Evolutionary conservation across 2,329 filamentous ascomycete species (phyloP).

Genomic region (Pseudodiploospora longispora): DNA sequence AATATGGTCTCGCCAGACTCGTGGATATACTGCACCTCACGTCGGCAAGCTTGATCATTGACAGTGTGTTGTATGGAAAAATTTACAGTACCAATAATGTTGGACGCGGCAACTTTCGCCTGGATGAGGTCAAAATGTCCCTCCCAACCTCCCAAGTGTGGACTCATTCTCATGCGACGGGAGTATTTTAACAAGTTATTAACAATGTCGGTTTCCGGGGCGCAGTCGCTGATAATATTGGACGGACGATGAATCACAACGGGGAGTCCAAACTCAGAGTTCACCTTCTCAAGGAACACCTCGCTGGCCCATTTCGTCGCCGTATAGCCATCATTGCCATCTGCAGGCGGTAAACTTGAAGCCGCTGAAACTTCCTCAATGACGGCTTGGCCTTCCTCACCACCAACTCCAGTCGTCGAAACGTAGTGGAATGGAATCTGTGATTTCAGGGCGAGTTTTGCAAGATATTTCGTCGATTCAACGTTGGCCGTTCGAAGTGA

Average conservation of each 20-base stretch:
- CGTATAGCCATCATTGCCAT: not conserved
- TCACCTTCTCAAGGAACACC: constrained; percentile 1
- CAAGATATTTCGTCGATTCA: not conserved
- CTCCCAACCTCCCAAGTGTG: not conserved
- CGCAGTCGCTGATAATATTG: not conserved
- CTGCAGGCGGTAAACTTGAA: not conserved
- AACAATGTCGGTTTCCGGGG: not conserved
- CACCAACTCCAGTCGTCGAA: not conserved
- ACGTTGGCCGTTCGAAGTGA: not conserved
- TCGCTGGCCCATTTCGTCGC: constrained; percentile 2
- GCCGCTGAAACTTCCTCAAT: not conserved
- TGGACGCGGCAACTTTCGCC: not conserved
- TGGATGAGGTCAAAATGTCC: constrained; percentile 1
- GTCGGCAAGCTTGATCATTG: not conserved
- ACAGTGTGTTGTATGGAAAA: not conserved
- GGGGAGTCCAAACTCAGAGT: too few species aligned
- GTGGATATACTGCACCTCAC: not conserved
- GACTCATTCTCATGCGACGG: not conserved
- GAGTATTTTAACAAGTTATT: constrained; percentile 2
- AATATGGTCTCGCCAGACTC: constrained; percentile 1
- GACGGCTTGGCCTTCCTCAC: not conserved
- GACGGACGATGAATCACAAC: constrained; percentile 1
- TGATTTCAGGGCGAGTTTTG: not conserved
- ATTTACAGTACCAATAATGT: not conserved
- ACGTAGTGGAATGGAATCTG: constrained; percentile 1